Evolutionary conservation across 1,284 basidiomycete genomes (phyloP).

Genomic region (Malassezia dermatis): DNA sequence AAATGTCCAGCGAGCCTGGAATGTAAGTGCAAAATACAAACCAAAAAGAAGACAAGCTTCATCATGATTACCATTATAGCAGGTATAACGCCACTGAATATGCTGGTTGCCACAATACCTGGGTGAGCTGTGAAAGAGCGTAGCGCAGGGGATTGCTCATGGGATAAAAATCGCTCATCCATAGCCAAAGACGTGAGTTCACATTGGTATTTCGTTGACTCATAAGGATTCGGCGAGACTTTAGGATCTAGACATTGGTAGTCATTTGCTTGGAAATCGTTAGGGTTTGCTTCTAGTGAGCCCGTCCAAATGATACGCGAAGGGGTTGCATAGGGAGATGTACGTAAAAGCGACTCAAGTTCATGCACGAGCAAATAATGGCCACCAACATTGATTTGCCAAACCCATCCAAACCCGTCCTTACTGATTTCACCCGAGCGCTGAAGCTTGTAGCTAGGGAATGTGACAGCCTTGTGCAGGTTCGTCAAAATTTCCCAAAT

Average conservation of each 20-base stretch:
- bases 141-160: slow-evolving; percentile 24
- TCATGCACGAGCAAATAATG: slow-evolving; percentile 43
- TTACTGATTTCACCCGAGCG: slow-evolving; percentile 39
- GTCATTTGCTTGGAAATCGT: slow-evolving; percentile 39
- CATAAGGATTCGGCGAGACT: slow-evolving; percentile 36
- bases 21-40: not conserved
- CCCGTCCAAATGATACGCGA: slow-evolving; percentile 47
- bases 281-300: slow-evolving; percentile 41
- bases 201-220: slow-evolving; percentile 47
- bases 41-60: slow-evolving; percentile 38
- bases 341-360: slow-evolving; percentile 29
- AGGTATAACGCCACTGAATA: slow-evolving; percentile 42
- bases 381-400: slow-evolving; percentile 45
- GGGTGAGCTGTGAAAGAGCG: slow-evolving; percentile 42
- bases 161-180: slow-evolving; percentile 31
- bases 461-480: slow-evolving; percentile 42
- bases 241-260: slow-evolving; percentile 36
- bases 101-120: slow-evolving; percentile 46
- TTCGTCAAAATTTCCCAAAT: slow-evolving; percentile 37
- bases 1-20: slow-evolving; percentile 32
- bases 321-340: slow-evolving; percentile 33
- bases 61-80: slow-evolving; percentile 29
- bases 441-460: slow-evolving; percentile 44
- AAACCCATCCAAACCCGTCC: slow-evolving; percentile 47
- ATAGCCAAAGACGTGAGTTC: slow-evolving; percentile 43